These are phyloP conservation scores for Suzukiozyma palmioleophila DNA, from an alignment of 1,139 yeast species.

Conservation along the genomic window DNA sequence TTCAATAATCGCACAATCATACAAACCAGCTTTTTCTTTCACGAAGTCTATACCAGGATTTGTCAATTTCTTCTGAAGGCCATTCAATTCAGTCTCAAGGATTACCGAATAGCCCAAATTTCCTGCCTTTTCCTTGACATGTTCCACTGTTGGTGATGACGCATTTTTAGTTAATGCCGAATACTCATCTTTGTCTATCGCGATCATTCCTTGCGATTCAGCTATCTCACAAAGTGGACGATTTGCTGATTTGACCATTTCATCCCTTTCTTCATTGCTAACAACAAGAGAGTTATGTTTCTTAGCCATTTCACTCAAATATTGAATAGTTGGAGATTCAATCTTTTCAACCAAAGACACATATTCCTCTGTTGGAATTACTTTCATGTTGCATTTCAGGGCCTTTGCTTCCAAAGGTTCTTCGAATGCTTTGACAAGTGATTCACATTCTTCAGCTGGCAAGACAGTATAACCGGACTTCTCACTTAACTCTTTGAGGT, in stretches of 20 bases:
- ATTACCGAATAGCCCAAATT: conserved; percentile 16
- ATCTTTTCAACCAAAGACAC: conserved; percentile 11
- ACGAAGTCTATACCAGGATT: conserved; percentile 25
- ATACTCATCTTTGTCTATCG: conserved; percentile 6
- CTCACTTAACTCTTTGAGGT: conserved; percentile 2
- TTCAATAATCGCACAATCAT: conserved; percentile 12
- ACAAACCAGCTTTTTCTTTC: conserved; percentile 11
- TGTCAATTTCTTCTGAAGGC: conserved; percentile 15
- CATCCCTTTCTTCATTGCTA: conserved; percentile 7
- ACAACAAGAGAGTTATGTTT: conserved; percentile 7
- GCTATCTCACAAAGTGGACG: conserved; percentile 10
- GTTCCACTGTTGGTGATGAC: conserved; percentile 18
- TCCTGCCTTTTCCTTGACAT: conserved; percentile 15
- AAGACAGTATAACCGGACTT: conserved; percentile 9
- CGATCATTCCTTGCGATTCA: conserved; percentile 5
- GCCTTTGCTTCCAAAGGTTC: conserved; percentile 18
- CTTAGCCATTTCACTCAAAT: conserved; percentile 13
- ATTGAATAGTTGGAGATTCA: conserved; percentile 20
- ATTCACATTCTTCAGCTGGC: conserved; percentile 5
- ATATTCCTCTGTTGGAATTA: conserved; percentile 11
- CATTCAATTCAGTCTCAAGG: conserved; percentile 12
- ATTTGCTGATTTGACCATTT: conserved; percentile 6
- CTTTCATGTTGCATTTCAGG: conserved; percentile 9
- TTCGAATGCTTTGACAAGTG: conserved; percentile 5
- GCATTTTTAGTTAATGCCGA: conserved; percentile 4